Percentiles rank a stretch among this genome's conserved stretches.
These are phyloP conservation scores for Rhodamnia argentea DNA, from an alignment of 345 rosid species.

Conservation along the genomic window DNA sequence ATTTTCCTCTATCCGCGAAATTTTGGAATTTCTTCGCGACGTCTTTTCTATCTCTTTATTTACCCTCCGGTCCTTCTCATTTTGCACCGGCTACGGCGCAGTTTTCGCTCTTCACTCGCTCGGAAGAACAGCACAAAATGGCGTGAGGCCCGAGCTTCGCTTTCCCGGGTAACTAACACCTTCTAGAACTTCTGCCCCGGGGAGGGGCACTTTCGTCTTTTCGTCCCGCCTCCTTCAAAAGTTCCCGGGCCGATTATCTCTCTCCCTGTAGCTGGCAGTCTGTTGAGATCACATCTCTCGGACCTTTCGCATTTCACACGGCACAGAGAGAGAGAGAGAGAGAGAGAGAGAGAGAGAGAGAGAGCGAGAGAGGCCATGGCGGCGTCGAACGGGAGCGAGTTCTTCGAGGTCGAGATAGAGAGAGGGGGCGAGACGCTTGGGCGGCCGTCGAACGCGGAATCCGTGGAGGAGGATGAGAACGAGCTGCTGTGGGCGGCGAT, in stretches of 20 bases:
- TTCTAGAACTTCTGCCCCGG: neutral
- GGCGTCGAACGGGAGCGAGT: constrained; percentile 62
- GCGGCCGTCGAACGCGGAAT: constrained; percentile 61
- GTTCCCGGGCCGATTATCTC: neutral
- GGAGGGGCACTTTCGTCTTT: neutral
- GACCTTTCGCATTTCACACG: neutral
- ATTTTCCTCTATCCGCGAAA: too few species aligned
- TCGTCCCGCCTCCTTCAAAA: neutral
- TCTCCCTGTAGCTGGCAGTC: neutral
- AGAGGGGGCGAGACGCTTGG: constrained; percentile 37
- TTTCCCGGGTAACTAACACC: neutral
- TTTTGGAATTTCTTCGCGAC: too few species aligned
- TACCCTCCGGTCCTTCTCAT: too few species aligned
- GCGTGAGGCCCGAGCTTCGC: neutral
- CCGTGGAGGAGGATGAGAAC: constrained; percentile 56
- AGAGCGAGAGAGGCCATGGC: constrained; percentile 11
- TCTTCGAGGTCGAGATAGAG: constrained; percentile 62
- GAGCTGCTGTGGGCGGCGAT: constrained; percentile 77
- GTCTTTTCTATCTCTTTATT: too few species aligned
- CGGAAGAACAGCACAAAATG: neutral
- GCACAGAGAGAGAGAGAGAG: neutral
- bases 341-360: neutral
- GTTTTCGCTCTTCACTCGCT: neutral
- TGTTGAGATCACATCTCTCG: neutral
- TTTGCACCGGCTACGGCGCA: too few species aligned